These are phyloP conservation scores for Eucalyptus pumila DNA, from an alignment of 345 rosid species.

Conservation along the genomic window DNA sequence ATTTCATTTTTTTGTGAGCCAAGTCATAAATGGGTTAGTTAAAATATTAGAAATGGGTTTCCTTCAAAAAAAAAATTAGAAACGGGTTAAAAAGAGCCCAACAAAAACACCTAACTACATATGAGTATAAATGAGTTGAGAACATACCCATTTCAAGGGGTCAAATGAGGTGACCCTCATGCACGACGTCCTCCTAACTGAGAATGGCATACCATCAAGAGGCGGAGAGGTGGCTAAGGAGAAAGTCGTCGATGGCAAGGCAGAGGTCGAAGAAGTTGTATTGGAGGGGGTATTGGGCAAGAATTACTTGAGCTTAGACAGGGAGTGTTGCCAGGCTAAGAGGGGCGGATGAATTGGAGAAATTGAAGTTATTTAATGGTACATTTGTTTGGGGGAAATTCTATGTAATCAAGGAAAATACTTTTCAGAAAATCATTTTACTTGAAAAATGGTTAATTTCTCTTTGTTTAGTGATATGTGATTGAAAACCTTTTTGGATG, in stretches of 20 bases:
- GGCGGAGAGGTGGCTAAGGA: slow-evolving; percentile 4
- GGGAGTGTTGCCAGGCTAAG: not conserved
- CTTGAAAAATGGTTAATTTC: no score
- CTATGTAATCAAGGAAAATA: no score
- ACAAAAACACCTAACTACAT: not conserved
- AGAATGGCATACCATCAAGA: slow-evolving; percentile 20
- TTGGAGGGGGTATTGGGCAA: slow-evolving; percentile 4
- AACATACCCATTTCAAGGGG: not conserved
- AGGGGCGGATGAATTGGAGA: not conserved
- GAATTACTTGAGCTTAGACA: not conserved
- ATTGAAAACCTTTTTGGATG: no score
- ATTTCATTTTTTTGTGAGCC: not conserved
- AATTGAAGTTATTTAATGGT: slow-evolving; percentile 1
- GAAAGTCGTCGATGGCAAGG: slow-evolving; percentile 18
- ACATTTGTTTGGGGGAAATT: no score
- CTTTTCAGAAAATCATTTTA: no score
- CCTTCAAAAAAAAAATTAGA: not conserved
- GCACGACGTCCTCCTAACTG: not conserved
- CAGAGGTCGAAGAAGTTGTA: slow-evolving; percentile 17
- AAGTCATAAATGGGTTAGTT: not conserved
- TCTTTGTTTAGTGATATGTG: no score
- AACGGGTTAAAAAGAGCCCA: not conserved
- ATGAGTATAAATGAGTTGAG: not conserved
- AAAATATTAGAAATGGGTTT: not conserved
- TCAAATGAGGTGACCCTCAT: slow-evolving; percentile 14